These are phyloP conservation scores for Cutaneotrichosporon spelunceum DNA, from an alignment of 1,284 basidiomycete species.

Conservation along the genomic window DNA sequence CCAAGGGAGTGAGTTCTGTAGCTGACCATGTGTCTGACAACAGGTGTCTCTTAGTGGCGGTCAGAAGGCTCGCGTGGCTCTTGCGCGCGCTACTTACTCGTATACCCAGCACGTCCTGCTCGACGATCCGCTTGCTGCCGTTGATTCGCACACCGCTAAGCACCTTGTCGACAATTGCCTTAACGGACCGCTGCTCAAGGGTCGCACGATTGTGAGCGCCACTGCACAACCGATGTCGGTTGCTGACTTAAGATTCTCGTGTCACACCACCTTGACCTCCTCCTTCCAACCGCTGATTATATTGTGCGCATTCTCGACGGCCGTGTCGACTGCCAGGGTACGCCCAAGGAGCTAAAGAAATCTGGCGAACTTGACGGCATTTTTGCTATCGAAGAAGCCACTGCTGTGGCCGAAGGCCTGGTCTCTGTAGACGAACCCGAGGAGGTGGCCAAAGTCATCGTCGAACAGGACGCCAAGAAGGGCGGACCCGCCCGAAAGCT, in stretches of 20 bases:
- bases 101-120: slow-evolving; percentile 66
- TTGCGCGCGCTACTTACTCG: slow-evolving; percentile 56
- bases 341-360: slow-evolving; percentile 59
- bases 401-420: slow-evolving; percentile 56
- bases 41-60: slow-evolving; percentile 61
- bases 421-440: slow-evolving; percentile 24
- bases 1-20: slow-evolving; percentile 60
- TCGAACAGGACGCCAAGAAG: slow-evolving; percentile 44
- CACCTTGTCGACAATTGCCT: slow-evolving; percentile 66
- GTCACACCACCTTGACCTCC: slow-evolving; percentile 77
- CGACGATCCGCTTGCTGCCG: slow-evolving; percentile 84
- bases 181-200: slow-evolving; percentile 60
- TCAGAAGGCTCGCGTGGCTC: slow-evolving; percentile 69
- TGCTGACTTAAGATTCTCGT: slow-evolving; percentile 60
- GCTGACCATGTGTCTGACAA: slow-evolving; percentile 10
- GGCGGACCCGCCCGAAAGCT: slow-evolving; percentile 45
- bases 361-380: slow-evolving; percentile 55
- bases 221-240: neutral
- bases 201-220: slow-evolving; percentile 60
- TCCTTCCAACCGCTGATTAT: slow-evolving; percentile 61
- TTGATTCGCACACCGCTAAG: slow-evolving; percentile 82
- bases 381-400: slow-evolving; percentile 48
- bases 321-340: slow-evolving; percentile 59
- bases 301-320: slow-evolving; percentile 66
- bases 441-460: slow-evolving; percentile 48